These are phyloP conservation scores for Talaromyces ruber DNA, from an alignment of 495 filamentous ascomycete genomes.

Conservation along the genomic window DNA sequence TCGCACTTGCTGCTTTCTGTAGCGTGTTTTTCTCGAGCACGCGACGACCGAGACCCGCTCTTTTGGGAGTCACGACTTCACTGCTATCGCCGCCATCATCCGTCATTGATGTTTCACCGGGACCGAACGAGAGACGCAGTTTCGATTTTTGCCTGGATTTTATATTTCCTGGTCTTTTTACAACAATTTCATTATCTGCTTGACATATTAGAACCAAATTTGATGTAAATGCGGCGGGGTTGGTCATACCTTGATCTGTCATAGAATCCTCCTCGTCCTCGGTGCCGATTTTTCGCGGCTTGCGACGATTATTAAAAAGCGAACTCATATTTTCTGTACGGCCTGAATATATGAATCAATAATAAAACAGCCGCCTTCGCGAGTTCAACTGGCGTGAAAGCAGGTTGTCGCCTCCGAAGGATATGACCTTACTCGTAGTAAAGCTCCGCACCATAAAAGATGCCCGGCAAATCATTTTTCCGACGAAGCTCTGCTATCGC, in stretches of 20 bases:
- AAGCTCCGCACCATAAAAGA: constrained; percentile 6
- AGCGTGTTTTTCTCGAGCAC: constrained; percentile 64
- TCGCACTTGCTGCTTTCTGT: constrained; percentile 37
- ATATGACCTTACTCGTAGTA: background rate
- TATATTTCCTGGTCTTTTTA: constrained; percentile 28
- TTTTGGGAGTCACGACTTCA: constrained; percentile 60
- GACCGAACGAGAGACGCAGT: constrained; percentile 66
- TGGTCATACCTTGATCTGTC: background rate
- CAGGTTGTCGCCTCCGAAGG: background rate
- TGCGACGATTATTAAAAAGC: constrained; percentile 58
- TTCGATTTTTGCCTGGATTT: constrained; percentile 61
- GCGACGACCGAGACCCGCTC: constrained; percentile 57
- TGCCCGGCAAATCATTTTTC: constrained; percentile 5
- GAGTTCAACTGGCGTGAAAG: background rate
- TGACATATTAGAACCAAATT: background rate
- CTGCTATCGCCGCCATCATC: constrained; percentile 45
- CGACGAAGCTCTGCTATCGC: constrained; percentile 2
- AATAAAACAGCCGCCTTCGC: too few species aligned
- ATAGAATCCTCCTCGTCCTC: constrained; percentile 53
- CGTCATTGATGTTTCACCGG: constrained; percentile 46
- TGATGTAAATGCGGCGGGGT: background rate
- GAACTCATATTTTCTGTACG: constrained; percentile 46
- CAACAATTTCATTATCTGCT: constrained; percentile 24
- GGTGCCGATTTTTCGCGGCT: constrained; percentile 64
- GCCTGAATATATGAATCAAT: too few species aligned